These are phyloP conservation scores for Wallacemonas sp. DNA, from an alignment of 208 protist genomes.

Conservation along the genomic window DNA sequence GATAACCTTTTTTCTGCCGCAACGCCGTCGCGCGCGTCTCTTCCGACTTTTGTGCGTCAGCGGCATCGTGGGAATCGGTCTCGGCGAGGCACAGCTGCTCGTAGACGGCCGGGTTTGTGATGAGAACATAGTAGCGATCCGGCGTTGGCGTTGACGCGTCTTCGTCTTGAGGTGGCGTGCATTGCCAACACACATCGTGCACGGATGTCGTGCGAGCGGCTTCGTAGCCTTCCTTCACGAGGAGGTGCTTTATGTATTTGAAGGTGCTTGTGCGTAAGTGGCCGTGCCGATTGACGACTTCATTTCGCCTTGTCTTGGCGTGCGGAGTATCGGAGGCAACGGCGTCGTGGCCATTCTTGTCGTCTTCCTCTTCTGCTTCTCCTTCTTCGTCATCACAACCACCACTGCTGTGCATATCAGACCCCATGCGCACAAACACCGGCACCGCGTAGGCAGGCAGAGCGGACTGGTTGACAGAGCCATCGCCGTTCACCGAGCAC, in stretches of 20 bases:
- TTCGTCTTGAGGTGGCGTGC: neutral
- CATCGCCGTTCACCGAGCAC: conserved; percentile 17
- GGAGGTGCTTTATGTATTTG: conserved; percentile 47
- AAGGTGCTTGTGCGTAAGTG: conserved; percentile 44
- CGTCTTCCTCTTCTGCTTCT: neutral
- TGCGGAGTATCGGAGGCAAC: too few species aligned
- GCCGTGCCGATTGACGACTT: neutral
- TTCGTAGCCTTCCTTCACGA: conserved; percentile 41
- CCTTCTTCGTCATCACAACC: neutral
- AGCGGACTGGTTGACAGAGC: conserved; percentile 16
- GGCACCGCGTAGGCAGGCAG: conserved; percentile 52
- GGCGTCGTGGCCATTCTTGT: neutral
- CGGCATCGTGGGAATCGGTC: too few species aligned
- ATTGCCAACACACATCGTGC: neutral
- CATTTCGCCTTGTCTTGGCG: conserved; percentile 13
- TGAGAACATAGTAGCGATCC: conserved; percentile 44
- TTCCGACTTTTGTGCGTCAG: too few species aligned
- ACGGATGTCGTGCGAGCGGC: conserved; percentile 3
- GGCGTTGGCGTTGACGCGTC: neutral
- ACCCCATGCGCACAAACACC: conserved; percentile 43
- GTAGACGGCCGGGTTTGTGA: conserved; percentile 26
- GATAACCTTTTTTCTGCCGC: conserved; percentile 31
- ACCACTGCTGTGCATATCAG: neutral
- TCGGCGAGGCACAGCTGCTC: conserved; percentile 17
- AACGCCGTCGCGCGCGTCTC: too few species aligned